These are phyloP conservation scores for Conidiobolus incongruus DNA, from an alignment of 371 early-diverging fungal species.

Conservation along the genomic window DNA sequence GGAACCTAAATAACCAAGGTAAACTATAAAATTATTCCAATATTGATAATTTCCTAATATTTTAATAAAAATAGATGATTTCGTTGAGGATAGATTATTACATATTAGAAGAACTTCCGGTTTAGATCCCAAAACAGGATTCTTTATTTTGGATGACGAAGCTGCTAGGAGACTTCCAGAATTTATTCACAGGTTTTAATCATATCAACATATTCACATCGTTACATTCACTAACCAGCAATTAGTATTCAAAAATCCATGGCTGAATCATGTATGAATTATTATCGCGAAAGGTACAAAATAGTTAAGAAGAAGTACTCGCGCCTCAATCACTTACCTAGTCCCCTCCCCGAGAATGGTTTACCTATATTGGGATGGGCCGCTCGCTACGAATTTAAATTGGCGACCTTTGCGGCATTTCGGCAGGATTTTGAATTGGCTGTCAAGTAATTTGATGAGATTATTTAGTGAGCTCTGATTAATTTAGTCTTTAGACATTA, in stretches of 20 bases:
- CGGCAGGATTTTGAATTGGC: conserved; percentile 55
- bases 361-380: conserved; percentile 45
- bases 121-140: conserved; percentile 29
- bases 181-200: conserved; percentile 33
- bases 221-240: not conserved
- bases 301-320: conserved; percentile 41
- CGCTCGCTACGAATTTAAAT: conserved; percentile 60
- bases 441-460: conserved; percentile 18
- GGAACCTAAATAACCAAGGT: conserved; percentile 22
- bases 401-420: conserved; percentile 48
- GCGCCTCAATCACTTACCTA: conserved; percentile 15
- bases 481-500: conserved; percentile 26
- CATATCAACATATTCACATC: not conserved
- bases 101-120: conserved; percentile 35
- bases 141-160: conserved; percentile 32
- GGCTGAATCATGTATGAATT: conserved; percentile 36
- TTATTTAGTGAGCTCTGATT: not conserved
- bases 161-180: conserved; percentile 23
- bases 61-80: conserved; percentile 34
- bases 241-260: conserved; percentile 37
- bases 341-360: conserved; percentile 18
- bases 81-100: conserved; percentile 33
- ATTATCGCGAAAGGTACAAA: conserved; percentile 51
- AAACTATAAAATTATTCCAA: conserved; percentile 14
- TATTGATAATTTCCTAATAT: not conserved